Percentiles rank a stretch among this genome's conserved stretches.
These are phyloP conservation scores for Geum urbanum DNA, from an alignment of 306 rosid species.

Conservation along the genomic window DNA sequence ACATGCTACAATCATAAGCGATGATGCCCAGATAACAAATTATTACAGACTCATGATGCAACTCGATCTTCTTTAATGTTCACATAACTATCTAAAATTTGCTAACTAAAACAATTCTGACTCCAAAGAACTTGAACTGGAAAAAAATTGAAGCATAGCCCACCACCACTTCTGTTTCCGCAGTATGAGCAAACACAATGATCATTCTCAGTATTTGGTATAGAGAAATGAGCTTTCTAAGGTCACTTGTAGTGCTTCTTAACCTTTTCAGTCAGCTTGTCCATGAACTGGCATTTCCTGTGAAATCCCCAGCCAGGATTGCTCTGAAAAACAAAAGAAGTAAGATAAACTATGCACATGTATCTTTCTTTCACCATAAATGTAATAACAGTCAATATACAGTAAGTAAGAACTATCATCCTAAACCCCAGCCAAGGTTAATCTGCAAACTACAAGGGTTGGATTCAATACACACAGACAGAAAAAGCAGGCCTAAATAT, in stretches of 20 bases:
- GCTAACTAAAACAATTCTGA: background rate
- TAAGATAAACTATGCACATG: background rate
- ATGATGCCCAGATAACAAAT: no score
- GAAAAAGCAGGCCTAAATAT: no score
- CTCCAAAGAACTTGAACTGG: background rate
- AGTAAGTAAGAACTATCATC: background rate
- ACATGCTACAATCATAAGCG: no score
- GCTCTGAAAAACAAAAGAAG: constrained; percentile 50
- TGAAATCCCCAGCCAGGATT: constrained; percentile 94
- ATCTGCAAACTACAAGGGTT: background rate
- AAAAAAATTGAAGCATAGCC: background rate
- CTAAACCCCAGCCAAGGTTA: background rate
- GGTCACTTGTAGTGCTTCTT: constrained; percentile 61
- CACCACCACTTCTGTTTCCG: background rate
- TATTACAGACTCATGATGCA: no score
- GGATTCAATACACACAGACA: no score
- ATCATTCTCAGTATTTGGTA: background rate
- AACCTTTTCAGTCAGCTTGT: constrained; percentile 60
- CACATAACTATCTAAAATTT: no score
- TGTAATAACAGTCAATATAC: no score
- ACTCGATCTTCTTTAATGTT: no score
- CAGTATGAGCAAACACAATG: background rate
- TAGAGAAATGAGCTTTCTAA: background rate
- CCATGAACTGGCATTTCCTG: constrained; percentile 88
- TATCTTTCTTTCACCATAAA: background rate